phyloP scores from a whole-genome alignment of 1,284 basidiomycete genomes.

The Boletus sp. region DNA sequence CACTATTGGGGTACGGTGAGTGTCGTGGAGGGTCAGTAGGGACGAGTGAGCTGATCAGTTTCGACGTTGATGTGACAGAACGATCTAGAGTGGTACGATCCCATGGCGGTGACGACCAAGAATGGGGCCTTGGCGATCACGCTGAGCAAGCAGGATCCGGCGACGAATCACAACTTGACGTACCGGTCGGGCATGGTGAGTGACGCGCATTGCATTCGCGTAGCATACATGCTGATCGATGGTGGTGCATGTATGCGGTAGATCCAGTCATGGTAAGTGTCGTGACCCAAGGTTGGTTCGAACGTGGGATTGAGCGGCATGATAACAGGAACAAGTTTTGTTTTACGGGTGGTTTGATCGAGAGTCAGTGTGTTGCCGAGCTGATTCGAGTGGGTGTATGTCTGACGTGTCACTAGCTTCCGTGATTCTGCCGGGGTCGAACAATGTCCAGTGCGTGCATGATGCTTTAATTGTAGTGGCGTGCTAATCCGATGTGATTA shows the following conservation, averaged over 20 bases:
- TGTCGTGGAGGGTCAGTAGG: neutral
- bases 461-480: neutral
- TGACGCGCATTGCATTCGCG: neutral
- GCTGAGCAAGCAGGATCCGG: conserved; percentile 36
- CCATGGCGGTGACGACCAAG: conserved; percentile 59
- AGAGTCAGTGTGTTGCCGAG: conserved; percentile 48
- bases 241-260: conserved; percentile 3
- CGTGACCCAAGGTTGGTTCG: conserved; percentile 33
- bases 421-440: conserved; percentile 58
- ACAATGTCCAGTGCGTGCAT: conserved; percentile 40
- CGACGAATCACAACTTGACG: conserved; percentile 51
- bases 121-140: conserved; percentile 63
- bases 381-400: conserved; percentile 24
- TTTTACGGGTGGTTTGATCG: conserved; percentile 73
- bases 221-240: neutral
- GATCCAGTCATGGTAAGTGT: conserved; percentile 38
- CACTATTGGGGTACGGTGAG: conserved; percentile 62
- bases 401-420: conserved; percentile 39
- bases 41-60: conserved; percentile 9
- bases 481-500: conserved; percentile 21
- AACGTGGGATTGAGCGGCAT: conserved; percentile 41
- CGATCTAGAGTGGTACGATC: conserved; percentile 60
- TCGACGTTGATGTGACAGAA: conserved; percentile 20
- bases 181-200: conserved; percentile 43
- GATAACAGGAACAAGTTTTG: conserved; percentile 62